Base-by-base conservation (phyloP, 2,329 filamentous ascomycete genomes). In the Ascomycota sp. region DNA sequence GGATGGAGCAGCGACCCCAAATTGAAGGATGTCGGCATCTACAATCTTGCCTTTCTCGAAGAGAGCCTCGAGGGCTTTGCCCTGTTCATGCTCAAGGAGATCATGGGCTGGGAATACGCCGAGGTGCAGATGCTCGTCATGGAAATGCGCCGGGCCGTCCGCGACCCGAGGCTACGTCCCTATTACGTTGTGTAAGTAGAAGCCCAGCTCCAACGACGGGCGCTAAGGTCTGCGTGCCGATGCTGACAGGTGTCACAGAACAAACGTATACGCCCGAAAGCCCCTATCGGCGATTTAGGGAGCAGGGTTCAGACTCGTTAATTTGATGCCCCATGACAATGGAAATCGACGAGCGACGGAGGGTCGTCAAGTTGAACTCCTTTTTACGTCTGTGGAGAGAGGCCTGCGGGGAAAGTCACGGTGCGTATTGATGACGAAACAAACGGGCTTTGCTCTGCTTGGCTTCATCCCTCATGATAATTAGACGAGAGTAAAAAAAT, bases 21-120 rank as follows among this genome's bases (percentile, higher is more conserved):
- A 7, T 12, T 32, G 32, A 39, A 38, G 28, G 21, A 32, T 11
- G 32, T 40, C 27, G 38, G 38, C 9, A 15, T 35, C 8, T 40
- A 37, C 23, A 43, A 43, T 20, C 36, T 43, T 8, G 36, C 36
- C 7, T 40, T 45, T 13, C 30, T 41, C 31, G 42, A 44, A 4
- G 32, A 42, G 24, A 45, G 44, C 23, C 27, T 47, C 6, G 44
- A 46, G 28, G 45, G 44, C 0, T 42, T 47, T 22, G 44, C 39
- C 3, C 32, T 43, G 13, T 46, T 40, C 22, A 29, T 48, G 33
- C 33, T 48, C 10, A 42, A 35, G 9, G 39, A 44, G 25, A 33
- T 50, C 7, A 38, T 48, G 37, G 37, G 39, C 11, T 45, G 41
- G 44, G 37, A 40, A 11, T 37, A 40, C 15, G 32, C 31, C 2